Evolutionary conservation across 2,329 filamentous ascomycete genomes (phyloP).

Genomic region (Colletotrichum salicis): DNA sequence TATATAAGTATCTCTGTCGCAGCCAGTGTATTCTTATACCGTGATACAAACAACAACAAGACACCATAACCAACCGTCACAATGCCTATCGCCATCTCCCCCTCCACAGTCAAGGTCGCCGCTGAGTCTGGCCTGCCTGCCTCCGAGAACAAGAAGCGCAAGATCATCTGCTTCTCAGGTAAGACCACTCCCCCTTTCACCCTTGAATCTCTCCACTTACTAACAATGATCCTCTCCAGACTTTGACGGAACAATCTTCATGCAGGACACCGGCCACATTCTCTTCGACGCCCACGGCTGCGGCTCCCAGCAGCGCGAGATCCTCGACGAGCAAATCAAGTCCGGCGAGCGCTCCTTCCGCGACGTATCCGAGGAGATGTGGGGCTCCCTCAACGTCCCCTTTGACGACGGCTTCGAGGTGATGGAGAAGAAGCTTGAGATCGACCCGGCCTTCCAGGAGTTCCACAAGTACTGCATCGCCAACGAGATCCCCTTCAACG

Average conservation of each 20-base stretch:
- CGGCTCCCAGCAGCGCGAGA: slow-evolving; percentile 63
- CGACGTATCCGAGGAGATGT: slow-evolving; percentile 79
- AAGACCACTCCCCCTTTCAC: slow-evolving; percentile 36
- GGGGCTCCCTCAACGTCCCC: slow-evolving; percentile 72
- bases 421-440: slow-evolving; percentile 70
- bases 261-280: slow-evolving; percentile 76
- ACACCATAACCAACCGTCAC: slow-evolving; percentile 36
- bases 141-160: slow-evolving; percentile 57
- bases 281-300: slow-evolving; percentile 75
- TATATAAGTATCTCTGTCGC: not conserved
- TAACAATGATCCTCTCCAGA: slow-evolving; percentile 53
- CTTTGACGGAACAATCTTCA: slow-evolving; percentile 79
- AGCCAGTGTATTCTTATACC: slow-evolving; percentile 4
- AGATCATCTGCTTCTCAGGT: slow-evolving; percentile 70
- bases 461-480: slow-evolving; percentile 74
- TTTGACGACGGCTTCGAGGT: slow-evolving; percentile 75
- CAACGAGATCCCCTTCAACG: slow-evolving; percentile 74
- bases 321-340: slow-evolving; percentile 73
- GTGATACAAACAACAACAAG: not conserved
- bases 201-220: not conserved
- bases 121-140: slow-evolving; percentile 31
- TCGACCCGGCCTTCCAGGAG: slow-evolving; percentile 70
- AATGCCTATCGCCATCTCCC: slow-evolving; percentile 52
- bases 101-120: slow-evolving; percentile 45
- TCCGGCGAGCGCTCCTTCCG: slow-evolving; percentile 73